These are phyloP conservation scores for Leishmania gerbilli DNA, from an alignment of 208 protist genomes.

Conservation along the genomic window DNA sequence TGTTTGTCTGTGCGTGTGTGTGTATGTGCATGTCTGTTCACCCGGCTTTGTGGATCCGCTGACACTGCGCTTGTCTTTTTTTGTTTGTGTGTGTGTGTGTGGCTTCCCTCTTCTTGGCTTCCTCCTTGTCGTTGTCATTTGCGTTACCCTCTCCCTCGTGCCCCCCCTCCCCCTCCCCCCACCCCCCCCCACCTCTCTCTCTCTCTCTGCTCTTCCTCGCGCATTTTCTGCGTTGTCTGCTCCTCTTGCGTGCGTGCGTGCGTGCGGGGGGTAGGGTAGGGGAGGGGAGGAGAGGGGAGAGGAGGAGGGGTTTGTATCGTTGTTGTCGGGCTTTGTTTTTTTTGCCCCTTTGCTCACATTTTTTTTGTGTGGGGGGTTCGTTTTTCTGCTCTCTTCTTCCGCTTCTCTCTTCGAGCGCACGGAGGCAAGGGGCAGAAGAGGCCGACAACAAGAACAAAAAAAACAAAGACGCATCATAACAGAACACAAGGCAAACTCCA, in stretches of 20 bases:
- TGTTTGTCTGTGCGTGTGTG: too few relatives aligned
- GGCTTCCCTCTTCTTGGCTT: neutral
- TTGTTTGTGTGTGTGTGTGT: too few relatives aligned
- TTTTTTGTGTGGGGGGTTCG: neutral
- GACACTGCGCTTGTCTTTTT: too few relatives aligned
- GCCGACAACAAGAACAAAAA: too few relatives aligned
- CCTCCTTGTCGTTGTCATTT: neutral
- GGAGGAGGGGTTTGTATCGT: neutral
- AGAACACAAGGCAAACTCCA: neutral
- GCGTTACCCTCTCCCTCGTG: slow-evolving; percentile 2
- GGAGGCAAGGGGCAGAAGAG: too few relatives aligned
- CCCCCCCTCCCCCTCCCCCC: neutral
- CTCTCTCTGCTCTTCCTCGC: slow-evolving; percentile 4
- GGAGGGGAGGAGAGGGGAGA: too few relatives aligned
- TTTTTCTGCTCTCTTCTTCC: neutral
- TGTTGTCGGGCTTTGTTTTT: neutral
- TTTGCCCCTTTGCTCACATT: neutral
- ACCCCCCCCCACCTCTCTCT: neutral
- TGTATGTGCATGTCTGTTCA: too few relatives aligned
- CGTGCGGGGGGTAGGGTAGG: too few relatives aligned
- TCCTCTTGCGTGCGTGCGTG: neutral
- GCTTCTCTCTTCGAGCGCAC: neutral
- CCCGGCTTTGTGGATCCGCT: too few relatives aligned
- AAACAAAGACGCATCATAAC: neutral
- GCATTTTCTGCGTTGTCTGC: neutral